phyloP scores from a whole-genome alignment of 2,329 filamentous ascomycete genomes.

The Emmonsia crescens region DNA sequence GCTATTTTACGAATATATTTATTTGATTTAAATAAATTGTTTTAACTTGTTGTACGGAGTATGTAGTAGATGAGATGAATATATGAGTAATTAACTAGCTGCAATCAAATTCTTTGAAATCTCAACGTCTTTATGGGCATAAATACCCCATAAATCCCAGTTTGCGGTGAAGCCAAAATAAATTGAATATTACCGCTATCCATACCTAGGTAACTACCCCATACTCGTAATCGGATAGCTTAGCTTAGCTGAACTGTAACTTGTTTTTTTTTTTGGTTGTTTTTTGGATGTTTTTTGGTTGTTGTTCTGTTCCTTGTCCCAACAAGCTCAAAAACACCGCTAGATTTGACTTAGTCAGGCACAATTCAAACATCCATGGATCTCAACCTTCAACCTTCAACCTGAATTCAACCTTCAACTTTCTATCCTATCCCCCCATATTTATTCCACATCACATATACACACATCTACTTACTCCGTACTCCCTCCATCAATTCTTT shows the following conservation, averaged over 20 bases:
- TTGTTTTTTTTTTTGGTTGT: background rate
- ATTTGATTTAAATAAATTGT: too few relatives aligned
- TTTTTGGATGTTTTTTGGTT: background rate
- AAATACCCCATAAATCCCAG: background rate
- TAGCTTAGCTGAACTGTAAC: background rate
- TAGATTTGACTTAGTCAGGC: background rate
- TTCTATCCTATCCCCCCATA: background rate
- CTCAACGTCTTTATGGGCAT: background rate
- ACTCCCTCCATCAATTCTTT: constrained; percentile 6
- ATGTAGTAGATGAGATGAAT: too few relatives aligned
- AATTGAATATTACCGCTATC: background rate
- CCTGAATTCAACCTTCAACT: background rate
- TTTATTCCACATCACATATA: too few relatives aligned
- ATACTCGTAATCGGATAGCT: background rate
- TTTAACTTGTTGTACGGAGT: too few relatives aligned
- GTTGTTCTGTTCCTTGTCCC: background rate
- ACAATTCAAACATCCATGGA: background rate
- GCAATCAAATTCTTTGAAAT: too few relatives aligned
- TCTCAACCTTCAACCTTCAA: background rate
- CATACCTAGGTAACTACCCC: too few relatives aligned
- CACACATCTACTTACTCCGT: too few relatives aligned
- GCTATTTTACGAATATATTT: too few relatives aligned
- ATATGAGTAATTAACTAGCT: background rate
- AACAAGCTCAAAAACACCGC: too few relatives aligned
- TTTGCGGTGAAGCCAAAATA: background rate